Evolutionary conservation across 495 filamentous ascomycete genomes (phyloP).

Genomic region (Xanthoparmelia taractica): DNA sequence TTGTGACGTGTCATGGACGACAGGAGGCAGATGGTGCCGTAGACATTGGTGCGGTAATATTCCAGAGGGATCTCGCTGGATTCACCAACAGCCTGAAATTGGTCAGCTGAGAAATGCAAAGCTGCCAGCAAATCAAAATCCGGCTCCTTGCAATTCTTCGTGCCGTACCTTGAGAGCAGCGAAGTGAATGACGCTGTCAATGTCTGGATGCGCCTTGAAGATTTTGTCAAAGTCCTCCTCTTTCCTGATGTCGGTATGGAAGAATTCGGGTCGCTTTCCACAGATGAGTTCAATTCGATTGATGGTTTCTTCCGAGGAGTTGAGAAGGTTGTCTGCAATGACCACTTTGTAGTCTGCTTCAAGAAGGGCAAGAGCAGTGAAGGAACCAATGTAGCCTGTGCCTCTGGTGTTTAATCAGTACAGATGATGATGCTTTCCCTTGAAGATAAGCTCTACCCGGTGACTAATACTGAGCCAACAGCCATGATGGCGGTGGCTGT

Average conservation of each 20-base stretch:
- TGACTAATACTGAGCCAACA: constrained; percentile 79
- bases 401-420: constrained; percentile 51
- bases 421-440: neutral
- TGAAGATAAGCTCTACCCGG: constrained; percentile 58
- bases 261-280: constrained; percentile 81
- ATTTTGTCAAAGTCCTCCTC: constrained; percentile 75
- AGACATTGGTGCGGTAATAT: constrained; percentile 96
- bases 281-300: constrained; percentile 89
- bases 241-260: constrained; percentile 81
- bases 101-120: neutral
- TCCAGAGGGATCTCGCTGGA: constrained; percentile 91
- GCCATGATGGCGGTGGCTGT: constrained; percentile 48
- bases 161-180: constrained; percentile 82
- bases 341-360: constrained; percentile 93
- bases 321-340: constrained; percentile 91
- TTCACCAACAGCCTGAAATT: constrained; percentile 79
- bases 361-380: constrained; percentile 86
- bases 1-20: constrained; percentile 79
- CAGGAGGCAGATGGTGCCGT: constrained; percentile 82
- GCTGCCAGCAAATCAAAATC: neutral
- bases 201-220: constrained; percentile 81
- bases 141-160: neutral
- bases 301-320: constrained; percentile 80
- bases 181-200: constrained; percentile 98
- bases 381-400: constrained; percentile 97